Base-by-base conservation (phyloP, 345 rosid genomes). In the Salix caprea region DNA sequence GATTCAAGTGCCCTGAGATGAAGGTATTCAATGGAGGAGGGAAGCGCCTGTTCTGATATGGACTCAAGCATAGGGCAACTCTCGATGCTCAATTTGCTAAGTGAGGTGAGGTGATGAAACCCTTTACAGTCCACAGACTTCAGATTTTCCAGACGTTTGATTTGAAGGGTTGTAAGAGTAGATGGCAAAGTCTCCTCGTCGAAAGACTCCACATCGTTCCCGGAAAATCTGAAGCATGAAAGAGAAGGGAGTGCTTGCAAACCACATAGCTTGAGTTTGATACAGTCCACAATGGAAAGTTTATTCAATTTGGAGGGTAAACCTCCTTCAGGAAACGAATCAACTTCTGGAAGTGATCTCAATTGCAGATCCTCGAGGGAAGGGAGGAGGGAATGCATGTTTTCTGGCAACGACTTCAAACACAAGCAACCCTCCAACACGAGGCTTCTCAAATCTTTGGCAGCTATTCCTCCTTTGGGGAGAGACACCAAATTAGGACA, bases 201-300 rank as follows among this genome's bases (percentile, higher is more conserved):
- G 28, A 78, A 78, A n/a, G 67, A 78, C 16, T 65, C 72, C 39
- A 65, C 39, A 44, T 71, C 4, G 52, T 65, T 10, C 50, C 9
- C 48, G 32, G 48, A 16, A 28, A 77, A 71, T 2, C 3, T 18
- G 26, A 65, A 50, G 52, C 5, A 26, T 4, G 74, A 32, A 71
- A 77, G 75, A 65, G n/a, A 61, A 15, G 79, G 46, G 39, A 61
- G 74, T 14, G 7, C 21, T 36, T 60, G 79, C 61, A 77, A 70
- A 34, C 23, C 44, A 61, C 74, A 60, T 9, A 60, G 46, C 48
- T 71, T 65, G 16, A 77, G 71, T 28, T 70, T 71, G 36, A 42
- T 39, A 24, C 80, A 77, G 16, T 32, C 58, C 5, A 18, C 19
- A 16, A 77, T 36, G 18, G 18, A 5, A 15, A 71, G 80, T 64